Evolutionary conservation across 1,284 basidiomycete species (phyloP).

Genomic region (Heterobasidion parviporum): DNA sequence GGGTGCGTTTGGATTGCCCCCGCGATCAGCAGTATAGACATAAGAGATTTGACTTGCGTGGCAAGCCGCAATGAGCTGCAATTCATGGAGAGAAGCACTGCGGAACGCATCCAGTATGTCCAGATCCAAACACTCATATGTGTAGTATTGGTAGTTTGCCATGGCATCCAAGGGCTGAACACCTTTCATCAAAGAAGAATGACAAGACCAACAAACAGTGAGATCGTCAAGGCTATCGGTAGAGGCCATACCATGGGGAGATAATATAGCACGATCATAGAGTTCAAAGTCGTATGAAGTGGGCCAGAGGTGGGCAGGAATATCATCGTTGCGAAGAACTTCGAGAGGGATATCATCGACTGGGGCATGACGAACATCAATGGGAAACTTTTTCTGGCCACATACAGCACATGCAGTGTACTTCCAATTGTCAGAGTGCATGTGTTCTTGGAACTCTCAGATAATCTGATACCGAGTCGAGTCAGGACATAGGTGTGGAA

Average conservation of each 20-base stretch:
- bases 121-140: neutral
- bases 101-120: neutral
- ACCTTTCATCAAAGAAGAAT: neutral
- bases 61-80: neutral
- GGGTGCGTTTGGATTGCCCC: neutral
- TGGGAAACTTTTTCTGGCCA: neutral
- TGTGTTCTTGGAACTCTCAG: neutral
- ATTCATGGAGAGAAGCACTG: neutral
- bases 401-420: neutral
- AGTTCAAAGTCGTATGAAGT: neutral
- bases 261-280: neutral
- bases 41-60: neutral
- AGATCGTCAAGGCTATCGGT: neutral
- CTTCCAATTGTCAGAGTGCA: neutral
- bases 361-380: neutral
- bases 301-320: neutral
- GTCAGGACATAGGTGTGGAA: too few relatives aligned
- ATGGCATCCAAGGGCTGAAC: neutral
- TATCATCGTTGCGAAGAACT: too few relatives aligned
- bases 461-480: too few relatives aligned
- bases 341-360: too few relatives aligned
- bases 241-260: neutral
- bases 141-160: conserved; percentile 1
- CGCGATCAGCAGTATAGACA: neutral
- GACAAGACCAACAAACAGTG: neutral